Evolutionary conservation across 2,329 filamentous ascomycete genomes (phyloP).

Genomic region (Trichophyton mentagrophytes): DNA sequence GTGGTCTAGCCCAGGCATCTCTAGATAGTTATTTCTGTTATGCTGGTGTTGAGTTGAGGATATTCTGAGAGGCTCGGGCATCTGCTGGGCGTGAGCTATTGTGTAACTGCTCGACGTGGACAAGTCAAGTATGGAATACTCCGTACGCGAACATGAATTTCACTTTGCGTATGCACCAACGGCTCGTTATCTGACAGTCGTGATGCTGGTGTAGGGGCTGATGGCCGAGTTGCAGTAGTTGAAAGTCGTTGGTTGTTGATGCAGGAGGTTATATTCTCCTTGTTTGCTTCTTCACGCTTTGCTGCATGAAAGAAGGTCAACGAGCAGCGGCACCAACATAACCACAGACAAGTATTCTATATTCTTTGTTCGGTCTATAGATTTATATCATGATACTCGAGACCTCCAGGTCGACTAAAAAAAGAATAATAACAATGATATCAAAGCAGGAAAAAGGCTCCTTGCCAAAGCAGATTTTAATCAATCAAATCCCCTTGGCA

Average conservation of each 20-base stretch:
- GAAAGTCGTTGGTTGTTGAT: background rate
- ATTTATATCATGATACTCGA: background rate
- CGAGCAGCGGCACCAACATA: background rate
- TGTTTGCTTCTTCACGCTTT: background rate
- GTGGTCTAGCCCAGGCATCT: too few species aligned
- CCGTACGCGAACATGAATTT: too few species aligned
- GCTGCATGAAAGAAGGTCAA: background rate
- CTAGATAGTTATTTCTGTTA: too few species aligned
- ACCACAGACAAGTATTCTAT: background rate
- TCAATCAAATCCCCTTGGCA: background rate
- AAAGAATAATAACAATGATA: background rate
- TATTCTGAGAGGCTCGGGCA: too few species aligned
- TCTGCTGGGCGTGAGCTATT: too few species aligned
- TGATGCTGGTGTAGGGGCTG: too few species aligned
- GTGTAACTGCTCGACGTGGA: too few species aligned
- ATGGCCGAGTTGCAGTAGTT: background rate
- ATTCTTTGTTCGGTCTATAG: conserved; percentile 1
- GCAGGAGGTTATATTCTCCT: background rate
- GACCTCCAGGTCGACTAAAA: background rate
- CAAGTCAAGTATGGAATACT: too few species aligned
- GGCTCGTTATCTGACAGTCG: too few species aligned
- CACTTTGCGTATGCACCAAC: too few species aligned
- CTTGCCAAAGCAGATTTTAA: background rate
- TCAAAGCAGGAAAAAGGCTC: background rate
- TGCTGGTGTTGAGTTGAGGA: too few species aligned